Conservation (phyloP, 768 basidiomycete genomes). For the Peribolospora kevripleyi region DNA sequence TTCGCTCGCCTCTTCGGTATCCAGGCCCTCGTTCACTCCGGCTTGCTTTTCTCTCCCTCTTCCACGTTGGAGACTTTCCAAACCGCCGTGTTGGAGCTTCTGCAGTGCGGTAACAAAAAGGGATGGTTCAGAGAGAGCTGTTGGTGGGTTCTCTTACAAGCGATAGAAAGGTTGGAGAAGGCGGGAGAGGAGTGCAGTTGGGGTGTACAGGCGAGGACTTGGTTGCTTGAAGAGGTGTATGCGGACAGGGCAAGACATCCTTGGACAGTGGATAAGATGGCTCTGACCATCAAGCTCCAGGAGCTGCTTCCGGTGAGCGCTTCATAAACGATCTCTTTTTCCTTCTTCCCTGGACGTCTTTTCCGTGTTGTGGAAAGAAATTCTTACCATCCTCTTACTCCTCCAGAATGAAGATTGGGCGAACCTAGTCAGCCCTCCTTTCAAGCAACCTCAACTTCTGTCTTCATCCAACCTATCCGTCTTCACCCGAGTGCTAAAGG, state of each 20-base stretch:
- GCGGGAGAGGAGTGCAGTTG: slow-evolving; percentile 30
- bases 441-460: slow-evolving; percentile 50
- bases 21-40: slow-evolving; percentile 59
- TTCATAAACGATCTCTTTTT: too few species aligned
- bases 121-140: slow-evolving; percentile 76
- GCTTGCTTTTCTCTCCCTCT: slow-evolving; percentile 39
- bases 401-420: slow-evolving; percentile 37
- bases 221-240: slow-evolving; percentile 31
- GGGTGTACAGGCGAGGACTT: slow-evolving; percentile 39
- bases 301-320: slow-evolving; percentile 26
- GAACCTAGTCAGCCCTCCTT: slow-evolving; percentile 30
- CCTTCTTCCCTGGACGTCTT: too few species aligned
- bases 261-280: slow-evolving; percentile 81
- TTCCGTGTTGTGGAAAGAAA: background rate
- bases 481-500: slow-evolving; percentile 60
- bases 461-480: slow-evolving; percentile 42
- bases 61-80: slow-evolving; percentile 38
- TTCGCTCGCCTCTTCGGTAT: slow-evolving; percentile 85
- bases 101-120: slow-evolving; percentile 53
- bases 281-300: slow-evolving; percentile 49
- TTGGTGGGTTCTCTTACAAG: slow-evolving; percentile 46
- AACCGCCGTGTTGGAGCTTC: slow-evolving; percentile 34
- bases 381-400: slow-evolving; percentile 2
- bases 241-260: slow-evolving; percentile 23
- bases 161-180: slow-evolving; percentile 23